Conservation (phyloP, 768 basidiomycete species). For the Brasilioporus rufonigricans region DNA sequence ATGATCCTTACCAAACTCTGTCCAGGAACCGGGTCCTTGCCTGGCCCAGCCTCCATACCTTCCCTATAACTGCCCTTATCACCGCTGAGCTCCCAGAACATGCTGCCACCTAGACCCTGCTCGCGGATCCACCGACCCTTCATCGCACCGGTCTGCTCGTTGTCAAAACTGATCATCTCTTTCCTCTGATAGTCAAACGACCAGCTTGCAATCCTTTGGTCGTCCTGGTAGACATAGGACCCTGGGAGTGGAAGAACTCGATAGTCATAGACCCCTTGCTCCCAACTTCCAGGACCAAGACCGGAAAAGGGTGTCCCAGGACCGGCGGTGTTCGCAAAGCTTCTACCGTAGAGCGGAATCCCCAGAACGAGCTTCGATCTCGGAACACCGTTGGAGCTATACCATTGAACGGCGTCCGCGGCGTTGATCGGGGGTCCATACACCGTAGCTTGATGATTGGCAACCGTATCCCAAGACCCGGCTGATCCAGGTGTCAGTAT, state of each 20-base stretch:
- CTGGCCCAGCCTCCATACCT: conserved; percentile 70
- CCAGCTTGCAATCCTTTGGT: conserved; percentile 74
- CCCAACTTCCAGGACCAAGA: conserved; percentile 88
- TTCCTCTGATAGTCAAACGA: conserved; percentile 68
- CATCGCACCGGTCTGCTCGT: conserved; percentile 59
- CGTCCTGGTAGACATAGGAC: conserved; percentile 63
- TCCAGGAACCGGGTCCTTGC: conserved; percentile 73
- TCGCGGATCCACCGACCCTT: conserved; percentile 82
- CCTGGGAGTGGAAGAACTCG: conserved; percentile 81
- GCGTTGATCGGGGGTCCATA: conserved; percentile 66
- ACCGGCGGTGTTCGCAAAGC: conserved; percentile 82
- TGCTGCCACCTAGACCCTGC: conserved; percentile 81
- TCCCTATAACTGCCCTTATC: conserved; percentile 72
- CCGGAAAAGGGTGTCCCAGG: conserved; percentile 80
- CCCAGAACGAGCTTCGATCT: conserved; percentile 85
- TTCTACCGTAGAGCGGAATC: conserved; percentile 90
- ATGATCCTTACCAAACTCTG: conserved; percentile 70
- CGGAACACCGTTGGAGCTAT: conserved; percentile 65
- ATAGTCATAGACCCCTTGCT: conserved; percentile 90
- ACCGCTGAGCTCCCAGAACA: conserved; percentile 93
- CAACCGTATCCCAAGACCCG: conserved; percentile 70
- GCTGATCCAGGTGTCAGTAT: conserved; percentile 39
- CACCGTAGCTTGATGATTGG: conserved; percentile 86
- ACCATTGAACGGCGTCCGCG: conserved; percentile 66
- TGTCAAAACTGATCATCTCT: conserved; percentile 86